phyloP scores from a whole-genome alignment of 352 stramenopile species.

The Globisporangium nodosum region DNA sequence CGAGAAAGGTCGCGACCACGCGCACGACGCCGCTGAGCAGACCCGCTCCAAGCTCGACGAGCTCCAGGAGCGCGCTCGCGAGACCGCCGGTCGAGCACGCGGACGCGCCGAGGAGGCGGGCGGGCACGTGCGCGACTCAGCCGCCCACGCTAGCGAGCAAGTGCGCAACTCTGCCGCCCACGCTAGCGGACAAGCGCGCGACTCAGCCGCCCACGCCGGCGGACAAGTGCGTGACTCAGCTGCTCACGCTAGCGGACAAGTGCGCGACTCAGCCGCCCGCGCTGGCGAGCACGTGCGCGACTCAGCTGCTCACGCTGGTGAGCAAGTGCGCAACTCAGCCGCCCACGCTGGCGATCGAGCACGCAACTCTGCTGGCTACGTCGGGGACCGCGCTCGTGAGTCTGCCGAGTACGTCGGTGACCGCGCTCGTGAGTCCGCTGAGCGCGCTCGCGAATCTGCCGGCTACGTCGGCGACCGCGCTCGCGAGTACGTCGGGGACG shows the following conservation, averaged over 20 bases:
- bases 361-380: conserved; percentile 1
- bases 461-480: conserved; percentile 18
- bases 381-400: background rate
- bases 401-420: conserved; percentile 11
- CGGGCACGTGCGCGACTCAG: background rate
- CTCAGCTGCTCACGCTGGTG: background rate
- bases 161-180: background rate
- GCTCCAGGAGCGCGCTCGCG: conserved; percentile 15
- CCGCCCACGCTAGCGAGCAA: background rate
- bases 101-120: background rate
- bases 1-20: conserved; percentile 3
- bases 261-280: background rate
- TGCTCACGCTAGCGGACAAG: background rate
- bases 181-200: background rate
- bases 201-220: background rate
- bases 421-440: background rate
- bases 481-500: conserved; percentile 19
- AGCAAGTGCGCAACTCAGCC: background rate
- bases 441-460: conserved; percentile 13
- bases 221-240: background rate
- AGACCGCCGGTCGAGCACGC: background rate
- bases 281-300: background rate
- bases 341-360: background rate
- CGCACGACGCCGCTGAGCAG: conserved; percentile 1
- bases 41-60: conserved; percentile 26